Evolutionary conservation across 495 filamentous ascomycete species (phyloP).

Genomic region (Xylaria flabelliformis): DNA sequence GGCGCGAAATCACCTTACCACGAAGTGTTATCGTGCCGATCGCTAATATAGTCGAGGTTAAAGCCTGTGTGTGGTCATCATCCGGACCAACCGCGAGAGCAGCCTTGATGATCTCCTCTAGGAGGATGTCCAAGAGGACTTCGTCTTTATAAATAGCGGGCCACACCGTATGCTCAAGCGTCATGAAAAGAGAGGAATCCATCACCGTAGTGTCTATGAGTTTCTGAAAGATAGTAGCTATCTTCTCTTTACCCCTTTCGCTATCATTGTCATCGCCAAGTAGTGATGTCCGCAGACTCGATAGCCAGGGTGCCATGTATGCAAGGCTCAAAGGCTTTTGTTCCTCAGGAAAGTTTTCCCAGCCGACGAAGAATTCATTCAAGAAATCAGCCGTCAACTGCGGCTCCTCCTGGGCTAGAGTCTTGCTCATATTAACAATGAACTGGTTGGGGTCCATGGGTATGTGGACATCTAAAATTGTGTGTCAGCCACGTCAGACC

Average conservation of each 20-base stretch:
- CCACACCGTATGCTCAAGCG: slow-evolving; percentile 66
- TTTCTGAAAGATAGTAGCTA: slow-evolving; percentile 65
- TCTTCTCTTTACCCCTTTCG: slow-evolving; percentile 66
- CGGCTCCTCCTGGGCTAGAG: slow-evolving; percentile 65
- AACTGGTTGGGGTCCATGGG: slow-evolving; percentile 67
- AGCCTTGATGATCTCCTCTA: slow-evolving; percentile 67
- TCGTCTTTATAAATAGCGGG: slow-evolving; percentile 67
- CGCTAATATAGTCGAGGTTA: slow-evolving; percentile 64
- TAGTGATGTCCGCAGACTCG: slow-evolving; percentile 61
- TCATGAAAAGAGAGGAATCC: slow-evolving; percentile 62
- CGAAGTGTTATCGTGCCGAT: slow-evolving; percentile 67
- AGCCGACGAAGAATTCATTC: slow-evolving; percentile 72
- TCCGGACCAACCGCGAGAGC: slow-evolving; percentile 61
- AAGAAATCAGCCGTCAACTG: slow-evolving; percentile 71
- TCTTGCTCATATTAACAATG: slow-evolving; percentile 66
- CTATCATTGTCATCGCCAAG: slow-evolving; percentile 62
- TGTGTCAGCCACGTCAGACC: slow-evolving; percentile 24
- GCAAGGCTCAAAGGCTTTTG: slow-evolving; percentile 68
- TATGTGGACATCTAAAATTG: slow-evolving; percentile 55
- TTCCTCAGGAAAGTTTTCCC: slow-evolving; percentile 67
- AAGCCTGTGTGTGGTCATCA: slow-evolving; percentile 62
- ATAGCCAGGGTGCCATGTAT: slow-evolving; percentile 72
- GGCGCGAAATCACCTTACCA: slow-evolving; percentile 64
- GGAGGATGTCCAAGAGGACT: slow-evolving; percentile 64
- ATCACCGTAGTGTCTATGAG: slow-evolving; percentile 65